These are phyloP conservation scores for Naematelia aurantialba DNA, from an alignment of 768 basidiomycete genomes.

Conservation along the genomic window DNA sequence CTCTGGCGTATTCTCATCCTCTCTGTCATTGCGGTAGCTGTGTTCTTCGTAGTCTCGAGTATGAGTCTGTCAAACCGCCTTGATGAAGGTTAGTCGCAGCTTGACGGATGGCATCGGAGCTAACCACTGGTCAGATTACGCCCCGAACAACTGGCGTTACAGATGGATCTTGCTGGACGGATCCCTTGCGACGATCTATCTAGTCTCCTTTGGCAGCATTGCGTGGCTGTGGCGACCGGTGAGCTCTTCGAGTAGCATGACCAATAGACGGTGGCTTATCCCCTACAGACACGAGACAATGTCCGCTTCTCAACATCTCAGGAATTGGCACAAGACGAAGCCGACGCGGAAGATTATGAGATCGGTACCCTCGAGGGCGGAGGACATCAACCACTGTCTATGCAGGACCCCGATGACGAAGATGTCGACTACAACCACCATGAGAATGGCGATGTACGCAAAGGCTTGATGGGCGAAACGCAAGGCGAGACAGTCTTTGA, in stretches of 20 bases:
- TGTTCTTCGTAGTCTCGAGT: constrained; percentile 90
- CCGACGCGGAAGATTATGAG: constrained; percentile 40
- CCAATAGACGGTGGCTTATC: constrained; percentile 1
- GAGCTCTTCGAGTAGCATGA: constrained; percentile 19
- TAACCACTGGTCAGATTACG: constrained; percentile 63
- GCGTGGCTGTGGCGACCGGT: constrained; percentile 87
- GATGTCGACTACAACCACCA: constrained; percentile 28
- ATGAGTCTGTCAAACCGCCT: constrained; percentile 85
- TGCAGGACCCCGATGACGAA: constrained; percentile 33
- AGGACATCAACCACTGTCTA: constrained; percentile 71
- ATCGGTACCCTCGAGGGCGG: constrained; percentile 33
- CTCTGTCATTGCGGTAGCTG: constrained; percentile 72
- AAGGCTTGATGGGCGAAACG: constrained; percentile 8
- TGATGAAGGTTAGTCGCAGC: constrained; percentile 68
- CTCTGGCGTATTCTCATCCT: constrained; percentile 79
- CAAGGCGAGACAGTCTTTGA: constrained; percentile 37
- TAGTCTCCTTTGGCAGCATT: constrained; percentile 72
- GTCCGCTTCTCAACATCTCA: constrained; percentile 81
- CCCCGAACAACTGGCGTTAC: constrained; percentile 79
- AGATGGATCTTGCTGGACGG: constrained; percentile 98
- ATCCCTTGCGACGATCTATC: constrained; percentile 83
- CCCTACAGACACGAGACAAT: constrained; percentile 46
- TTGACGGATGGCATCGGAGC: not conserved
- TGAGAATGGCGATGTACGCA: constrained; percentile 9
- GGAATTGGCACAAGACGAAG: constrained; percentile 72